Base-by-base conservation (phyloP, 345 rosid species). In the Eucalyptus marginata region DNA sequence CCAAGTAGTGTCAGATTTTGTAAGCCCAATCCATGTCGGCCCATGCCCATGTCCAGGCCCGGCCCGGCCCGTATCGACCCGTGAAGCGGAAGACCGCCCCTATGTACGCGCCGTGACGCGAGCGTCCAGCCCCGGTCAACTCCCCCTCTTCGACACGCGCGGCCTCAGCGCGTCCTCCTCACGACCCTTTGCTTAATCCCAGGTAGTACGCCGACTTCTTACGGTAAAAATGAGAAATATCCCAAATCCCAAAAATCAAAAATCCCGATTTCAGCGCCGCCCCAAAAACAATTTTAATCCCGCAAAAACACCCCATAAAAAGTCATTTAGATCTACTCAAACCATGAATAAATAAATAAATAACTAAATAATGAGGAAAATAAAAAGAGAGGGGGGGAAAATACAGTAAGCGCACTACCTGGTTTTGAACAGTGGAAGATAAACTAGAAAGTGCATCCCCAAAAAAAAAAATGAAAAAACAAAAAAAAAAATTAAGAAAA, bases 231-330 rank as follows among this genome's bases (percentile, higher is more conserved):
- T 5, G 24, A 59, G 14, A 59, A 59, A 18, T 64, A 66, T 68
- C 46, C 71, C 44, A 17, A 33, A 71, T 17, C 13, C 81, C 24
- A 76, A 76, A 40, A 71, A 76, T 10, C 12, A 18, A 36, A 36
- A 36, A 76, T 76, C 29, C 83, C 83, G 83, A 36, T 36, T 76
- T 76, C 84, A 40, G 47, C 47, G 29, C 84, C 47, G 8, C 66
- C 50, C 49, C n/a, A 0, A 0, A 58, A 3, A 2, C 10, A 14
- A n/a, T 64, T 64, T n/a, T 15, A 64, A n/a, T 64, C 33, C 0
- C 68, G 8, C n/a, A 27, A 27, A 25, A 27, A 27, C 68, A 62
- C 40, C 40, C 20, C 20, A 0, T 64, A 64, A n/a, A 64, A 64
- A n/a, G 20, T 40, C 18, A 15, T 64, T 64, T n/a, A n/a, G 20